A percentile compares a stretch with the other conserved stretches of the same genome.
Conservation (phyloP, 148 eudicot genomes). For the Chenopodium album region DNA sequence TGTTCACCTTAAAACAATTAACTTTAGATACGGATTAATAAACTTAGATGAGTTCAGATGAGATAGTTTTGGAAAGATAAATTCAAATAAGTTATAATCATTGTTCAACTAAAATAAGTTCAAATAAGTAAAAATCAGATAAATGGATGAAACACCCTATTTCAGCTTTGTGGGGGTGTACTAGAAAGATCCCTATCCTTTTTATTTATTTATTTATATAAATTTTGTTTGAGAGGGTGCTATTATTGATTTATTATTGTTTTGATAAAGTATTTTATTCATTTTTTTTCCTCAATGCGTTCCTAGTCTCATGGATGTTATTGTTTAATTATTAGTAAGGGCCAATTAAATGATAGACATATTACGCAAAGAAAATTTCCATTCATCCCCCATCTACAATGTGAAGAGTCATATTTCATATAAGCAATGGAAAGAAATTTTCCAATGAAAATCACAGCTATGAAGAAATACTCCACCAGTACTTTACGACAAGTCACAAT, state of each 20-base stretch:
- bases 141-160: too few relatives aligned
- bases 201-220: too few relatives aligned
- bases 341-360: neutral
- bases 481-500: neutral
- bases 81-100: too few relatives aligned
- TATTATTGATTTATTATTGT: neutral
- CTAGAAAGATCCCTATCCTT: neutral
- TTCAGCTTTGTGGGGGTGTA: too few relatives aligned
- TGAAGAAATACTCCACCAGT: neutral
- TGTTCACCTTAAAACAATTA: too few relatives aligned
- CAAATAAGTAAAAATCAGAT: too few relatives aligned
- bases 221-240: neutral
- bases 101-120: too few relatives aligned
- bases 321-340: neutral
- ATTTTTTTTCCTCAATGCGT: neutral
- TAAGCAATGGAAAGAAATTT: neutral
- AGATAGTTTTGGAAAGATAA: too few relatives aligned
- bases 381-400: neutral
- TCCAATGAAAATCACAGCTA: conserved; percentile 21
- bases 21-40: too few relatives aligned
- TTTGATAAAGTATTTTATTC: neutral
- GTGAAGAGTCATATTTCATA: conserved; percentile 10
- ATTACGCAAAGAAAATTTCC: conserved; percentile 7
- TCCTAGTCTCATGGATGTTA: neutral
- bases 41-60: too few relatives aligned